Percentiles rank a stretch among this genome's conserved stretches.
Evolutionary conservation across 2,329 filamentous ascomycete genomes (phyloP).

Genomic region (Bimuria novae-zelandiae): DNA sequence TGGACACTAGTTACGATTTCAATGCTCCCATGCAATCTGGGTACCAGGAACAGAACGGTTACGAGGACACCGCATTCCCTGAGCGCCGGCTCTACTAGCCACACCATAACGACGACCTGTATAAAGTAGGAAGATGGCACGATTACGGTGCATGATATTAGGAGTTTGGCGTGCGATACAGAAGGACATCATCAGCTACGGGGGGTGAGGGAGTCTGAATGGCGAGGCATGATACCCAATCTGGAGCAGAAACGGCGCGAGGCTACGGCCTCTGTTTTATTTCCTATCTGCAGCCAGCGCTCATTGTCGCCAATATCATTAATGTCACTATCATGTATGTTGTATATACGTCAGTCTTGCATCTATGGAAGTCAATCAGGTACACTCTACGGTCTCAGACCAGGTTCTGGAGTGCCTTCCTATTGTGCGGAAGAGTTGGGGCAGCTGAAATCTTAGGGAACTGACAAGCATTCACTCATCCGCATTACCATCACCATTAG

Average conservation of each 20-base stretch:
- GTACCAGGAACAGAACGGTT: constrained; percentile 30
- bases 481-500: too few relatives aligned
- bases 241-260: neutral
- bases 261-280: neutral
- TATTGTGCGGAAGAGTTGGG: too few relatives aligned
- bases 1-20: constrained; percentile 38
- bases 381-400: too few relatives aligned
- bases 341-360: too few relatives aligned
- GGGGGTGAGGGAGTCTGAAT: constrained; percentile 3
- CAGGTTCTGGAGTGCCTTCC: too few relatives aligned
- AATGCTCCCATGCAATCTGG: constrained; percentile 30
- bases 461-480: too few relatives aligned
- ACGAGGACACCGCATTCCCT: constrained; percentile 44
- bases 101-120: neutral
- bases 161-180: constrained; percentile 10
- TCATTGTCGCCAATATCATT: too few relatives aligned
- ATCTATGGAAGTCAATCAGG: too few relatives aligned
- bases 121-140: constrained; percentile 8
- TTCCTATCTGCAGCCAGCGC: too few relatives aligned
- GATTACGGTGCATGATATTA: constrained; percentile 1
- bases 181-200: constrained; percentile 6
- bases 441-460: too few relatives aligned
- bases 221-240: constrained; percentile 9
- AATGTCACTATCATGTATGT: neutral
- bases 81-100: constrained; percentile 40